These are phyloP conservation scores for Phoma sp. DNA, from an alignment of 2,329 filamentous ascomycete species.

Conservation along the genomic window DNA sequence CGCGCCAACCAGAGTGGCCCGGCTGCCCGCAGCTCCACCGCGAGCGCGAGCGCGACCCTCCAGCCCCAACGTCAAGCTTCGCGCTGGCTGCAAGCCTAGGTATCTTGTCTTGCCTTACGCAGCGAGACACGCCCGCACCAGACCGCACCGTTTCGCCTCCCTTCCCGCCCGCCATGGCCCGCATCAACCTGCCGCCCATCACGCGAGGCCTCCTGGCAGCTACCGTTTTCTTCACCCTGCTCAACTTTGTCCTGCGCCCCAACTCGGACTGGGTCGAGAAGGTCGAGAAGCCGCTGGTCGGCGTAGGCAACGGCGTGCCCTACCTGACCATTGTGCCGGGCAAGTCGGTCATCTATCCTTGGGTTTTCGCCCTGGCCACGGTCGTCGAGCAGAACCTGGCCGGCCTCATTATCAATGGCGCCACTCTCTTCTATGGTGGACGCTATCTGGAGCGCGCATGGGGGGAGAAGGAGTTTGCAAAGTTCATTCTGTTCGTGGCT, in stretches of 20 bases:
- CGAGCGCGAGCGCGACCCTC: neutral
- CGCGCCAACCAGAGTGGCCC: too few species aligned
- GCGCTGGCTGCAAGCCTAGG: too few species aligned
- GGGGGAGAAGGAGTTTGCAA: slow-evolving; percentile 89
- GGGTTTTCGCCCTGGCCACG: slow-evolving; percentile 86
- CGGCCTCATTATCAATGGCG: slow-evolving; percentile 76
- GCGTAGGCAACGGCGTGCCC: slow-evolving; percentile 71
- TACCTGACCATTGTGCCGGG: slow-evolving; percentile 89
- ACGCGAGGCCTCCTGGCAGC: slow-evolving; percentile 81
- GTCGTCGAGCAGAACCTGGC: slow-evolving; percentile 94
- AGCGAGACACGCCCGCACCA: neutral
- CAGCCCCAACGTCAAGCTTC: neutral
- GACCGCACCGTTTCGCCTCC: too few species aligned
- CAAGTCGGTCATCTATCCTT: slow-evolving; percentile 84
- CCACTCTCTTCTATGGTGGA: slow-evolving; percentile 88
- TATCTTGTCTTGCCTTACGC: too few species aligned
- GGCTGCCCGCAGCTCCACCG: neutral
- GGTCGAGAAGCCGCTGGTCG: slow-evolving; percentile 50
- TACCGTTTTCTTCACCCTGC: slow-evolving; percentile 76
- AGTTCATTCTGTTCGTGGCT: slow-evolving; percentile 79
- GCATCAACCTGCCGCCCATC: slow-evolving; percentile 90
- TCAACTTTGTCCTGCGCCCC: slow-evolving; percentile 76
- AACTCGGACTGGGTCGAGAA: slow-evolving; percentile 52
- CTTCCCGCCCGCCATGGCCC: slow-evolving; percentile 62
- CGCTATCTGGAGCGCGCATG: slow-evolving; percentile 95